Base-by-base conservation (phyloP, 345 rosid species). In the Gossypium turneri region DNA sequence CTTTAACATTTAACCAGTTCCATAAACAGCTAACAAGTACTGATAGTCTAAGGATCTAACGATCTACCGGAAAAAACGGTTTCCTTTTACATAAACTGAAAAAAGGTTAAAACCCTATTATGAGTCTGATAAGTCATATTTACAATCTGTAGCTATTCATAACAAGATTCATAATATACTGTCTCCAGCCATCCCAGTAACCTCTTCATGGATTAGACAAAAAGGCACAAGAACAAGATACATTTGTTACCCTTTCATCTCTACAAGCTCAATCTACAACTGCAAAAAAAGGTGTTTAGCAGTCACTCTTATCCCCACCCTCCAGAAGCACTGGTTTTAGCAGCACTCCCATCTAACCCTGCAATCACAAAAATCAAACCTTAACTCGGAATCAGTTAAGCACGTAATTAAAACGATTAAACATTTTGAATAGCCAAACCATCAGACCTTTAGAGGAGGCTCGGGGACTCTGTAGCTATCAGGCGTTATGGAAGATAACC, bases 401-500 rank as follows among this genome's bases (percentile, higher is more conserved):
- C 3, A 41, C 22, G 12, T 19, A 43, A 57, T 20, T 51, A 29
- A 74, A 19, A 38, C 12, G 13, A 29, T 7, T 8, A 22, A 48
- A 17, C 12, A 16, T 47, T 56, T 38, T 24, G 29, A 75, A 53
- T 41, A 25, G 56, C 55, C 53, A 73, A 41, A 69, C 19, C 7
- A 66, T 70, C 61, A 63, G 9, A 87, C 90, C 92, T 83, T 87
- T 60, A 76, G 67, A 58, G 81, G 82, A 81, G 79, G 76, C 20
- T 81, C 88, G 20, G 85, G 82, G 58, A 88, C 85, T 72, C 75
- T 86, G 76, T 88, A 91, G 34, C 85, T 83, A 59, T 87, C 93
- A 6, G 85, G 83, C n/a, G 93, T 84, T 45, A 87, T 73, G 1
- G 87, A 86, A 61, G 79, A 77, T 85, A 93, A 80, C 93, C 94